Evolutionary conservation across 176 grass and related monocot species (phyloP).

Genomic region (Urochloa ruziziensis): DNA sequence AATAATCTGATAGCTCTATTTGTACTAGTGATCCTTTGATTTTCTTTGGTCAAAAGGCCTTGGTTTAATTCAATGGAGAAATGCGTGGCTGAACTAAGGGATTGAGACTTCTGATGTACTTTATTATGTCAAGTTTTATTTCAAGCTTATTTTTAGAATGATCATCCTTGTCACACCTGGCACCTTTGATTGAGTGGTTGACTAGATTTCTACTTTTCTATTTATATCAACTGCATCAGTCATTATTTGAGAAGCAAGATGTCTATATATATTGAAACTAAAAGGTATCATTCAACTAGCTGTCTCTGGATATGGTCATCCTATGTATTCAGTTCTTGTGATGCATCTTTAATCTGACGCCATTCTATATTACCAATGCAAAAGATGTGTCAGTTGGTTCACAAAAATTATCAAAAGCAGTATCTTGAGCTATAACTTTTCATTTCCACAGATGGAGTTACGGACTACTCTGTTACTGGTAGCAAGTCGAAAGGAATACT

Average conservation of each 20-base stretch:
- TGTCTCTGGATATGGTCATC: not conserved
- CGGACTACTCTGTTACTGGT: slow-evolving; percentile 93
- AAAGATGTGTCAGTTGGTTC: not conserved
- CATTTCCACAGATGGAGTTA: slow-evolving; percentile 82
- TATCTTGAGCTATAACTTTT: slow-evolving; percentile 18
- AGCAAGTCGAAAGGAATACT: slow-evolving; percentile 81
- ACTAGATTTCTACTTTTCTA: not conserved
- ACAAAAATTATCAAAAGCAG: not conserved
- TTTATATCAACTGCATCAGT: not conserved
- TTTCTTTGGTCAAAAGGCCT: not conserved
- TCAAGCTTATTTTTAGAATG: not conserved
- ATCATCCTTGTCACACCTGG: not conserved
- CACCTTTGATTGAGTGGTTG: not conserved
- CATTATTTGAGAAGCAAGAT: slow-evolving; percentile 19
- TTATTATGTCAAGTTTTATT: not conserved
- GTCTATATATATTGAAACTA: not conserved
- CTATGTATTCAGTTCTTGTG: not conserved
- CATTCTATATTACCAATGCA: not conserved
- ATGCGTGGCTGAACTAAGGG: too few species aligned
- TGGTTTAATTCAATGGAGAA: not conserved
- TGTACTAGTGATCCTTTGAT: not conserved
- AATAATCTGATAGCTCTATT: not conserved
- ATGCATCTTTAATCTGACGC: not conserved
- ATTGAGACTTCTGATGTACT: not conserved
- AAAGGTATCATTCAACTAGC: not conserved